Percentiles rank a stretch among this genome's conserved stretches.
Evolutionary conservation across 352 stramenopile genomes (phyloP).

Genomic region (Aphanomyces astaci): DNA sequence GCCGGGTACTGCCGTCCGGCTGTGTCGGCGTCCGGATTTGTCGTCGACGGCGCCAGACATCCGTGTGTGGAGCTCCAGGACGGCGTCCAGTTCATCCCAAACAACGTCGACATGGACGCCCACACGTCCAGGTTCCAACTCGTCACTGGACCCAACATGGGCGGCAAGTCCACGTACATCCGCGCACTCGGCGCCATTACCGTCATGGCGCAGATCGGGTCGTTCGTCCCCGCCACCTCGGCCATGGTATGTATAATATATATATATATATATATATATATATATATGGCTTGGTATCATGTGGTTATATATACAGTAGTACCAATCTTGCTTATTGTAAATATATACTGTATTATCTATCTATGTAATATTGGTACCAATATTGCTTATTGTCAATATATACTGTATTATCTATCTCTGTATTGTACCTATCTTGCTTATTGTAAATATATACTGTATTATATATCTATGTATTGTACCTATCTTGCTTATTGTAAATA

Average conservation of each 20-base stretch:
- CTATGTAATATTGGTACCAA: too few relatives aligned
- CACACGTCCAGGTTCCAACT: constrained; percentile 87
- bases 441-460: too few relatives aligned
- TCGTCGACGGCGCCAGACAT: constrained; percentile 87
- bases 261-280: too few relatives aligned
- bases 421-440: too few relatives aligned
- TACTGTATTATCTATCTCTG: too few relatives aligned
- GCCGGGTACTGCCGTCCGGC: constrained; percentile 70
- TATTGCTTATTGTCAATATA: too few relatives aligned
- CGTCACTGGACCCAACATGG: constrained; percentile 99
- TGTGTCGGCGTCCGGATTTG: constrained; percentile 50
- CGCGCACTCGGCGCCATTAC: constrained; percentile 91
- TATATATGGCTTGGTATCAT: too few relatives aligned
- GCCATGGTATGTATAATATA: constrained; percentile 42
- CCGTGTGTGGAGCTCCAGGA: constrained; percentile 98
- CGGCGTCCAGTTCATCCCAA: constrained; percentile 95
- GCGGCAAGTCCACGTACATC: constrained; percentile 98
- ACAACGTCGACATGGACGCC: constrained; percentile 89
- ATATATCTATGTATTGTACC: too few relatives aligned
- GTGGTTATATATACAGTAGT: too few relatives aligned
- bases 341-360: too few relatives aligned
- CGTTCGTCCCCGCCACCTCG: constrained; percentile 91
- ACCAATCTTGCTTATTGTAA: too few relatives aligned
- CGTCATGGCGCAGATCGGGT: constrained; percentile 95
- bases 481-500: too few relatives aligned